A percentile compares a stretch with the other conserved stretches of the same genome.
Evolutionary conservation across 2,329 filamentous ascomycete genomes (phyloP).

Genomic region (Colletotrichum sp.): DNA sequence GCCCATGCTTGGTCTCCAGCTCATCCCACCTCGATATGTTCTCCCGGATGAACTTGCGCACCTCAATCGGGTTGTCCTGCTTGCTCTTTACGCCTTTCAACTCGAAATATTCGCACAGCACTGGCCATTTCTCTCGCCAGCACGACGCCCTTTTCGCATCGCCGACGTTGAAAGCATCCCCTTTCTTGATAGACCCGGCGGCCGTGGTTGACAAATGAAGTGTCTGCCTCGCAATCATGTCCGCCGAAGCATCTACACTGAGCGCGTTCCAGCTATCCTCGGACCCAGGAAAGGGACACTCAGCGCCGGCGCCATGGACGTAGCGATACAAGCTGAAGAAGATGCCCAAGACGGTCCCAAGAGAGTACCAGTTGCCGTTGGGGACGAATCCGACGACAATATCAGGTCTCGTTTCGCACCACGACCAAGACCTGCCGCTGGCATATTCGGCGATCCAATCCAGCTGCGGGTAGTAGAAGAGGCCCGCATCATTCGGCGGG

Average conservation of each 20-base stretch:
- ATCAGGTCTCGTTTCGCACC: constrained; percentile 44
- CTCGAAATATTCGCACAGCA: constrained; percentile 26
- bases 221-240: constrained; percentile 37
- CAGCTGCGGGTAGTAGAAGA: constrained; percentile 45
- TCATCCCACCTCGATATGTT: constrained; percentile 34
- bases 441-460: constrained; percentile 40
- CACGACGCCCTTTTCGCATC: constrained; percentile 22
- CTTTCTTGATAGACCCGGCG: constrained; percentile 22
- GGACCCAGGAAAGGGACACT: constrained; percentile 42
- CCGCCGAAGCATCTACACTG: constrained; percentile 42
- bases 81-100: constrained; percentile 28
- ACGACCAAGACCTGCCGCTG: constrained; percentile 42
- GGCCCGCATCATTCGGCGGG: constrained; percentile 35
- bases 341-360: background rate
- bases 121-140: constrained; percentile 30
- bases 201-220: constrained; percentile 22
- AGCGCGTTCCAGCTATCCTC: constrained; percentile 39
- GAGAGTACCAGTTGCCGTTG: constrained; percentile 43
- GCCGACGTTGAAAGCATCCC: constrained; percentile 28
- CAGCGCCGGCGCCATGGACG: constrained; percentile 41
- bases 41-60: constrained; percentile 37
- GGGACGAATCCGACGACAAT: constrained; percentile 42
- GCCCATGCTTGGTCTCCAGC: constrained; percentile 36
- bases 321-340: constrained; percentile 40
- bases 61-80: constrained; percentile 31